Conservation (phyloP, 805 yeast genomes). For the Ogataea ganodermae region DNA sequence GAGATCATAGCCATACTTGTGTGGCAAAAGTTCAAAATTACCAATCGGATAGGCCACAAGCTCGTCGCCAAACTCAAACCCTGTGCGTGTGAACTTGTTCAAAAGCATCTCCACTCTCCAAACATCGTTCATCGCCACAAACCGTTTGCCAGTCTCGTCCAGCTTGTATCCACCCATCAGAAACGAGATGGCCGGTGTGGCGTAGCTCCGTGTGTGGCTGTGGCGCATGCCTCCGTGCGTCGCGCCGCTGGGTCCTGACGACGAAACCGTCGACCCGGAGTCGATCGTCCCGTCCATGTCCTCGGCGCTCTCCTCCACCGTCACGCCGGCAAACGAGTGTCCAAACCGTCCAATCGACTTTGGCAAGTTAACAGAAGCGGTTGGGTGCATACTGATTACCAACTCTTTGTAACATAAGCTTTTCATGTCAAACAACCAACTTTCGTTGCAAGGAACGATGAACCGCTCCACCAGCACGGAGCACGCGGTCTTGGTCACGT, state of each 20-base stretch:
- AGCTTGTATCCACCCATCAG: constrained; percentile 53
- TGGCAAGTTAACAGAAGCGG: constrained; percentile 28
- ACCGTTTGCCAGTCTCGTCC: constrained; percentile 31
- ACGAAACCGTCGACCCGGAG: constrained; percentile 5
- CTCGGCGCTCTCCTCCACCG: constrained; percentile 33
- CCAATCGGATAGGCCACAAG: constrained; percentile 35
- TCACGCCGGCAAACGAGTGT: constrained; percentile 25
- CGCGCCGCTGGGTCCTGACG: neutral
- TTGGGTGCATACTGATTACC: constrained; percentile 35
- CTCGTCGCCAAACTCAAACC: constrained; percentile 33
- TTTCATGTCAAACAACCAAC: constrained; percentile 58
- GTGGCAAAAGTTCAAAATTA: constrained; percentile 26
- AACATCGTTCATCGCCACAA: constrained; percentile 35
- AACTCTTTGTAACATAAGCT: constrained; percentile 52
- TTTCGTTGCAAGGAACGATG: constrained; percentile 44
- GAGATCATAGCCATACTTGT: constrained; percentile 21
- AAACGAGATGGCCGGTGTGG: constrained; percentile 38
- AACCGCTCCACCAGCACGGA: constrained; percentile 40
- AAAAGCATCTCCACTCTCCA: constrained; percentile 37
- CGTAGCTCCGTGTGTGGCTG: constrained; percentile 1
- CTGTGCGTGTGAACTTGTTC: constrained; percentile 34
- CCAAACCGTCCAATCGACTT: constrained; percentile 37
- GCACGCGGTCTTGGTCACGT: constrained; percentile 37
- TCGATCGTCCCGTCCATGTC: constrained; percentile 10
- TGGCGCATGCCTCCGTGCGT: constrained; percentile 3